These are phyloP conservation scores for Lentinula sp. DNA, from an alignment of 768 basidiomycete species.

Conservation along the genomic window DNA sequence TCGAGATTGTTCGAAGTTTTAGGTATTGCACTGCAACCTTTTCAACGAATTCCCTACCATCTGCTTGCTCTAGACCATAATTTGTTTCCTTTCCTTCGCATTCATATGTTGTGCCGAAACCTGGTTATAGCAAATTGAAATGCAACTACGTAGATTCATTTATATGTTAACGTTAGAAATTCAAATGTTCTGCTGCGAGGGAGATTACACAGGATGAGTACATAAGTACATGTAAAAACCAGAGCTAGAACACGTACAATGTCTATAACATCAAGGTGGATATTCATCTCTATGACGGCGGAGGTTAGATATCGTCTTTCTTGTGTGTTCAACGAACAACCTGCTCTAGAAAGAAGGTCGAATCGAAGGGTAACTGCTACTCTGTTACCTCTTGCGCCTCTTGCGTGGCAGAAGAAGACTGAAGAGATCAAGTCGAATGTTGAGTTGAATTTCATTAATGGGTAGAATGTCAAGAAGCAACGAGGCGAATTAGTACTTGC, in stretches of 20 bases:
- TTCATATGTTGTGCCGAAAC: slow-evolving; percentile 60
- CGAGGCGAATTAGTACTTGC: not conserved
- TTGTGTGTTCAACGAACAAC: slow-evolving; percentile 95
- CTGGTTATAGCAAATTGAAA: slow-evolving; percentile 49
- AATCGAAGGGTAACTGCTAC: slow-evolving; percentile 84
- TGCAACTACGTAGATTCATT: not conserved
- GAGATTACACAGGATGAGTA: not conserved
- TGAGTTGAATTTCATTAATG: not conserved
- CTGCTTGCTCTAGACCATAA: not conserved
- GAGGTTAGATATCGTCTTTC: slow-evolving; percentile 65
- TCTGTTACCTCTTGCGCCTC: slow-evolving; percentile 60
- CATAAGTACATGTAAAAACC: not conserved
- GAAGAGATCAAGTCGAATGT: not conserved
- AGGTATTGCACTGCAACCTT: not conserved
- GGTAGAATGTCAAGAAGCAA: not conserved
- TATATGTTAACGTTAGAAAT: slow-evolving; percentile 56
- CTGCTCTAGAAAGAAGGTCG: slow-evolving; percentile 89
- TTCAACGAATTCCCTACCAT: not conserved
- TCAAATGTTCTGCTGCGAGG: slow-evolving; percentile 65
- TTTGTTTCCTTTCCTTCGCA: not conserved
- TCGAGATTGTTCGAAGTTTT: no score
- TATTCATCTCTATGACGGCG: slow-evolving; percentile 81
- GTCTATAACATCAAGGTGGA: slow-evolving; percentile 77
- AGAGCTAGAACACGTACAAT: slow-evolving; percentile 43
- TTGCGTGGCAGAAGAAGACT: slow-evolving; percentile 41